Evolutionary conservation across 176 grass and related monocot species (phyloP).

Genomic region (Rhynchospora breviuscula): DNA sequence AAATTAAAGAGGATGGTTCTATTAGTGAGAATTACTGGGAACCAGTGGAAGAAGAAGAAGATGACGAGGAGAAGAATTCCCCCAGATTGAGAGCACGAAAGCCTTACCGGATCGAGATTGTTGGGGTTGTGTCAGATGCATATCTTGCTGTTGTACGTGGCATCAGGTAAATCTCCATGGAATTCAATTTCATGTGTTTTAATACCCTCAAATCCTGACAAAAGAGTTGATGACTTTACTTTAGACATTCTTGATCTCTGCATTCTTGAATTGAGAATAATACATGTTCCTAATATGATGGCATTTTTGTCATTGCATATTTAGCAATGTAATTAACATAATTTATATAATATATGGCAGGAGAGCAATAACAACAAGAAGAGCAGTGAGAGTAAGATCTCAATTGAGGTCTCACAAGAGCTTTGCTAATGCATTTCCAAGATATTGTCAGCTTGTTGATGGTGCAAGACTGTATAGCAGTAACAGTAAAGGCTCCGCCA

Average conservation of each 20-base stretch:
- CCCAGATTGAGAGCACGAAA: constrained; percentile 15
- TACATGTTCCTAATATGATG: neutral
- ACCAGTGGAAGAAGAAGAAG: constrained; percentile 20
- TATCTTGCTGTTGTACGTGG: constrained; percentile 85
- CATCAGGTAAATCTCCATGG: constrained; percentile 43
- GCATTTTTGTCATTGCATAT: neutral
- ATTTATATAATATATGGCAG: constrained; percentile 32
- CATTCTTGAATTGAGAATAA: neutral
- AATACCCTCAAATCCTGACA: neutral
- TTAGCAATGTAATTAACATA: neutral
- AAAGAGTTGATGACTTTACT: neutral
- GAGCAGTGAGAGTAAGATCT: constrained; percentile 83
- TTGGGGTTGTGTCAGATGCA: constrained; percentile 77
- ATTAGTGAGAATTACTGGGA: constrained; percentile 91
- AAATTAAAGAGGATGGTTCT: constrained; percentile 51
- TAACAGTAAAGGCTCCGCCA: constrained; percentile 52
- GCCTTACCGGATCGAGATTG: constrained; percentile 86
- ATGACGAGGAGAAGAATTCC: neutral
- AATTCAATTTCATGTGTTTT: neutral
- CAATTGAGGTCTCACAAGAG: constrained; percentile 85
- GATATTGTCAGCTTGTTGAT: constrained; percentile 72
- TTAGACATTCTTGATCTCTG: neutral
- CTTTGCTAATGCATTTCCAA: constrained; percentile 57
- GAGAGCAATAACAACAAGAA: constrained; percentile 77
- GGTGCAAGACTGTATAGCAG: constrained; percentile 72